Evolutionary conservation across 73 alveolate species (phyloP).

Genomic region (Paramecium sonneborni): DNA sequence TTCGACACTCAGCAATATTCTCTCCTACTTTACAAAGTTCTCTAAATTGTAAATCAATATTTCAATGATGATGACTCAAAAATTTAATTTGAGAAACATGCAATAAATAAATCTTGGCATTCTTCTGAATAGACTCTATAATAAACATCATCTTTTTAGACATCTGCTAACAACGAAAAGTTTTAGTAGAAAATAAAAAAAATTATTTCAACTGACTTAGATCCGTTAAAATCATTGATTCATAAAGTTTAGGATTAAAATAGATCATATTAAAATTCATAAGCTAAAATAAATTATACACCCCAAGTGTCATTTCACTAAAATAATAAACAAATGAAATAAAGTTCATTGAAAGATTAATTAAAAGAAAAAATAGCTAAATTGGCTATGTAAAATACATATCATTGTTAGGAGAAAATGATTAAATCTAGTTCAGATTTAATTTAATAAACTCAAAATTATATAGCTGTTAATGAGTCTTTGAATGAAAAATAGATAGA

Average conservation of each 20-base stretch:
- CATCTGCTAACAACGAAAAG: background rate
- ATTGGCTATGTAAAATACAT: background rate
- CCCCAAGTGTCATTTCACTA: background rate
- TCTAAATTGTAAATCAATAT: conserved; percentile 27
- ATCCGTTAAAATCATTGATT: background rate
- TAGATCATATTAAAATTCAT: background rate
- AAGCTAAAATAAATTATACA: background rate
- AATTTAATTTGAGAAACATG: background rate
- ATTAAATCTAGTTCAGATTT: background rate
- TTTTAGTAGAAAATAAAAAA: background rate
- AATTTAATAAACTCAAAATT: background rate
- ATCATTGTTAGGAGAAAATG: background rate
- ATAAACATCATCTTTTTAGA: background rate
- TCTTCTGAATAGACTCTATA: background rate
- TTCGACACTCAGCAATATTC: background rate
- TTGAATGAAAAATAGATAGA: background rate
- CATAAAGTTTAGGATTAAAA: background rate
- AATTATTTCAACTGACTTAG: background rate
- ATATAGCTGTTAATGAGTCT: background rate
- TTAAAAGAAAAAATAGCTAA: background rate
- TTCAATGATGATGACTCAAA: background rate
- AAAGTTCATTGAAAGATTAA: background rate
- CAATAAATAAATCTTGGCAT: background rate
- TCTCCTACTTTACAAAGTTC: background rate
- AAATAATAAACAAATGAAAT: background rate